Base-by-base conservation (phyloP, 2,329 filamentous ascomycete species). In the Apiospora hydei region DNA sequence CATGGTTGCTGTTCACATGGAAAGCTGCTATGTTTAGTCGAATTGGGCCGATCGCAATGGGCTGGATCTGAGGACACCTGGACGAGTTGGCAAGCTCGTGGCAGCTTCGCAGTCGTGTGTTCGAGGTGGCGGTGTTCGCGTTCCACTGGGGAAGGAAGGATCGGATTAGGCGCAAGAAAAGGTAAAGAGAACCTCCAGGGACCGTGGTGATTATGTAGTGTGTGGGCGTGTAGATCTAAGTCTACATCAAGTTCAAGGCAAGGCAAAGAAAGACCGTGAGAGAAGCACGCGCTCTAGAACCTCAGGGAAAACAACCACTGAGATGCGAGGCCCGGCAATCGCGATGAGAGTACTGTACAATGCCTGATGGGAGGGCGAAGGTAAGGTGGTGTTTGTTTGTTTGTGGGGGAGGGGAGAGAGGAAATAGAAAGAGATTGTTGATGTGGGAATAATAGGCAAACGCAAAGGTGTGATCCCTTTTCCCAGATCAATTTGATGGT, bases 1-100 rank as follows among this genome's bases (percentile, higher is more conserved):
- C 90, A 88, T 88, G 83, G 75, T 77, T 79, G 74, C 77, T 76
- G 77, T 76, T 77, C 73, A 77, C 79, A 81, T 81, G 77, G 47
- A 69, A 69, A 57, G 68, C 68, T 44, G 41, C n/a, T 21, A 47
- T 53, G 47, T 57, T 41, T 41, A 38, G n/a, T 43, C 46, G 68
- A 57, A 41, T 64, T 64, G 34, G 30, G 57, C 34, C 57, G 57
- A 64, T 64, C 57, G 57, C 57, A 64, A 41, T 13, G 34, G 57
- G 26, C 26, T 30, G 26, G 57, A 64, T 24, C 57, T 64, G 57
- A 41, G 57, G 57, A 64, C 57, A 64, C 18, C 34, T 64, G 8
- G 57, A 41, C 57, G 57, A 24, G 57, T 41, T 69, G 68, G 47
- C 47, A 21, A 41, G 68, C 47, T 47, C 49, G 66, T 8, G 24